Conservation (phyloP, 2,329 filamentous ascomycete species). For the Ophiocordyceps camponoti-saundersi region DNA sequence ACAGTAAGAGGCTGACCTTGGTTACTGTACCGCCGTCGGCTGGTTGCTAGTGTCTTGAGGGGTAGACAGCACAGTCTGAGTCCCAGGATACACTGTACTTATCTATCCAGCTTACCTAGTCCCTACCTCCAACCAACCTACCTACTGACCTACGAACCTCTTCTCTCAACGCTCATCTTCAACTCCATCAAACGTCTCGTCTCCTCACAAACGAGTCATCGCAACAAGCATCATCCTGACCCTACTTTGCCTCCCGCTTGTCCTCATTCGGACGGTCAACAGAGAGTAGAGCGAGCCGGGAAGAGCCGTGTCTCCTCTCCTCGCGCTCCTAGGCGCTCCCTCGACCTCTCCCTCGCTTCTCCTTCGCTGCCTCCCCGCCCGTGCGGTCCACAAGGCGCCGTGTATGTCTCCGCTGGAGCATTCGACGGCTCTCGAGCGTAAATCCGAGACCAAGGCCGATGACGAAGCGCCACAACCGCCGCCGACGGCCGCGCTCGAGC, state of each 20-base stretch:
- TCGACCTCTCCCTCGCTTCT: not conserved
- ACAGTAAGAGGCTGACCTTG: not conserved
- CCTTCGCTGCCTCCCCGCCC: not conserved
- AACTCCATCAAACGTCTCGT: not conserved
- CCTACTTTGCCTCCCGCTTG: not conserved
- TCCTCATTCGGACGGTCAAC: not conserved
- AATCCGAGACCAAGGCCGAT: constrained; percentile 2
- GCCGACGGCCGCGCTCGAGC: not conserved
- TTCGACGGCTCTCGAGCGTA: constrained; percentile 9
- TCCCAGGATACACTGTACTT: no score
- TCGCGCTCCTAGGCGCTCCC: not conserved
- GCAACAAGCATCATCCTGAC: not conserved
- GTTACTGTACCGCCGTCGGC: not conserved
- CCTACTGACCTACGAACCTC: no score
- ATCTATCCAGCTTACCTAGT: not conserved
- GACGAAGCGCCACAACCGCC: not conserved
- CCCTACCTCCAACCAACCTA: no score
- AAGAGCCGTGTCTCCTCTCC: no score
- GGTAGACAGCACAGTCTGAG: no score
- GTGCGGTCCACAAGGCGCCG: not conserved
- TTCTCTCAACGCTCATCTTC: not conserved
- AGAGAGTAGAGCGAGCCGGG: not conserved
- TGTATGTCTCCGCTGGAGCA: constrained; percentile 21
- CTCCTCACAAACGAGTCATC: not conserved
- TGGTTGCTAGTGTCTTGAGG: no score